Conservation (phyloP, 768 basidiomycete species). For the Trametes gibbosa region DNA sequence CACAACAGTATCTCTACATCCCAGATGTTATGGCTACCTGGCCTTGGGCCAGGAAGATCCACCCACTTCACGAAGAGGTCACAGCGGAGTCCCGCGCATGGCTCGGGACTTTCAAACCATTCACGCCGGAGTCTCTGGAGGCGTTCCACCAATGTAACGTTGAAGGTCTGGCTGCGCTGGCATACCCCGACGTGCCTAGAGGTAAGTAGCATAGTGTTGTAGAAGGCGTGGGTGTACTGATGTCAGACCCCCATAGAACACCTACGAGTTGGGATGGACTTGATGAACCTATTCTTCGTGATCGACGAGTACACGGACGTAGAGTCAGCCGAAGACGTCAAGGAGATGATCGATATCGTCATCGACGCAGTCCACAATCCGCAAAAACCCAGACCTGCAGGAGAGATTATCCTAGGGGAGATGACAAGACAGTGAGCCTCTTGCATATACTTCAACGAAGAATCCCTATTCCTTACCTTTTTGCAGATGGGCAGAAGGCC, state of each 20-base stretch:
- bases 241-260: background rate
- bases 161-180: constrained; percentile 8
- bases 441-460: background rate
- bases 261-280: constrained; percentile 16
- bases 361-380: constrained; percentile 27
- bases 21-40: constrained; percentile 29
- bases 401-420: constrained; percentile 23
- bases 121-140: constrained; percentile 25
- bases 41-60: constrained; percentile 31
- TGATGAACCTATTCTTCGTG: constrained; percentile 29
- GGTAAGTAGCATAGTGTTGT: too few species aligned
- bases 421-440: constrained; percentile 20
- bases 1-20: constrained; percentile 12
- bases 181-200: constrained; percentile 9
- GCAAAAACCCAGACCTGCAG: constrained; percentile 21
- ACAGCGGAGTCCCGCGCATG: constrained; percentile 29
- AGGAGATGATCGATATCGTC: constrained; percentile 18
- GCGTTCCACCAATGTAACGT: constrained; percentile 29
- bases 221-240: too few species aligned
- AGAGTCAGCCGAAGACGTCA: constrained; percentile 5
- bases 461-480: background rate
- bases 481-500: constrained; percentile 9
- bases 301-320: constrained; percentile 28
- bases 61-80: constrained; percentile 28
- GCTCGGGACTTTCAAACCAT: constrained; percentile 27